A percentile compares a stretch with the other conserved stretches of the same genome.
Conservation (phyloP, 108 stramenopile species). For the Fragilariopsis cylindrus region DNA sequence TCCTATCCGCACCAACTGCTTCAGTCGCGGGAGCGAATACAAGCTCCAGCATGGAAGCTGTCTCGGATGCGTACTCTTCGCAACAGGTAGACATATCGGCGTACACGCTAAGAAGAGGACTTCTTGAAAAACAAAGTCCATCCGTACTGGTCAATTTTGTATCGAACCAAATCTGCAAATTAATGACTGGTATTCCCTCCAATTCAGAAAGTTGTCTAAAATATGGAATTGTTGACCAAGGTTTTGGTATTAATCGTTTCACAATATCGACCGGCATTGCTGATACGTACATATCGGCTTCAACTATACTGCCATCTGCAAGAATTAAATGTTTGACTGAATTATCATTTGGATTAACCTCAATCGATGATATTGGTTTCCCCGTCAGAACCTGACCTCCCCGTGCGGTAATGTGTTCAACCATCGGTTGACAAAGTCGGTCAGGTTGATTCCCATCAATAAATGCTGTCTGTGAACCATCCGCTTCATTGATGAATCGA, state of each 20-base stretch:
- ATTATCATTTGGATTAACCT: slow-evolving; percentile 45
- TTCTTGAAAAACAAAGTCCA: slow-evolving; percentile 87
- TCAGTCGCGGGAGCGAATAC: slow-evolving; percentile 92
- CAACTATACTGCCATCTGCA: slow-evolving; percentile 60
- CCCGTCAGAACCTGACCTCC: slow-evolving; percentile 81
- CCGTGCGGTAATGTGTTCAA: slow-evolving; percentile 64
- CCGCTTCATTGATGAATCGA: slow-evolving; percentile 93
- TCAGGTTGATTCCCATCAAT: slow-evolving; percentile 94
- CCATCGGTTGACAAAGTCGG: slow-evolving; percentile 87
- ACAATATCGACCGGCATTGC: slow-evolving; percentile 95
- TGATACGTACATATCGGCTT: slow-evolving; percentile 89
- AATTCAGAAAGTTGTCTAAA: slow-evolving; percentile 89
- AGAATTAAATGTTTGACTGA: slow-evolving; percentile 66
- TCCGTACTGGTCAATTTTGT: slow-evolving; percentile 85
- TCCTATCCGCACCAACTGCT: slow-evolving; percentile 61
- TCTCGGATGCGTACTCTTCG: slow-evolving; percentile 85
- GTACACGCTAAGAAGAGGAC: slow-evolving; percentile 91
- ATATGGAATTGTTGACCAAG: slow-evolving; percentile 86
- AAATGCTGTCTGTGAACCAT: slow-evolving; percentile 94
- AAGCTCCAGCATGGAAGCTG: slow-evolving; percentile 90
- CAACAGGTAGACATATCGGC: slow-evolving; percentile 93
- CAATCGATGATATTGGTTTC: slow-evolving; percentile 58
- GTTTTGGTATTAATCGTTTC: slow-evolving; percentile 72
- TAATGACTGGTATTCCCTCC: slow-evolving; percentile 94
- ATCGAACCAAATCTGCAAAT: slow-evolving; percentile 97